These are phyloP conservation scores for Neofusicoccum ribis DNA, from an alignment of 2,329 filamentous ascomycete genomes.

Conservation along the genomic window DNA sequence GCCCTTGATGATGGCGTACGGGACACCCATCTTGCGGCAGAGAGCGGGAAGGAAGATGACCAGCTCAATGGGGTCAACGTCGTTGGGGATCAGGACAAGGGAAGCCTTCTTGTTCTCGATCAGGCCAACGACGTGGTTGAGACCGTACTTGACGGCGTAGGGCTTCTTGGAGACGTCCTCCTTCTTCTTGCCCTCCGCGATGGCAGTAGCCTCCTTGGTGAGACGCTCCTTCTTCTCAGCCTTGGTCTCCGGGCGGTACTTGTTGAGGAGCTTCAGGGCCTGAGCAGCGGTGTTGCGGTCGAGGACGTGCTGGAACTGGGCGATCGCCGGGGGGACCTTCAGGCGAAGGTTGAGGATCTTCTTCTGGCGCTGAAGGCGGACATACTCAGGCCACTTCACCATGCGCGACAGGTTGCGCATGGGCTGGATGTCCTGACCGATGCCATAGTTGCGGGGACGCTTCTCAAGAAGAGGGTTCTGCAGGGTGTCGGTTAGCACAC, in stretches of 20 bases:
- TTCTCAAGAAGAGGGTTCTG: conserved; percentile 99
- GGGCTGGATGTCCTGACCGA: conserved; percentile 98
- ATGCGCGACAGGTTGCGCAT: conserved; percentile 77
- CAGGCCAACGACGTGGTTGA: conserved; percentile 81
- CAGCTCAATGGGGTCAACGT: conserved; percentile 99
- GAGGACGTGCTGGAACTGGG: conserved; percentile 96
- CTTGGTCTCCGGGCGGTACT: conserved; percentile 99
- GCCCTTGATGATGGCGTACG: conserved; percentile 99
- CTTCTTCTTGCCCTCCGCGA: conserved; percentile 99
- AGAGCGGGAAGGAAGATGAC: conserved; percentile 98
- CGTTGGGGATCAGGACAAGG: conserved; percentile 97
- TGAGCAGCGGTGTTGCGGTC: conserved; percentile 71
- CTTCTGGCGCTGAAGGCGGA: conserved; percentile 87
- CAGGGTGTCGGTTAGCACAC: conserved; percentile 1
- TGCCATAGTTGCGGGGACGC: conserved; percentile 94
- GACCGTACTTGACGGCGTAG: conserved; percentile 98
- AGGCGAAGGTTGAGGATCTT: conserved; percentile 98
- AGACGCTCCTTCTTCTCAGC: conserved; percentile 99
- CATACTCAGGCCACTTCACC: conserved; percentile 99
- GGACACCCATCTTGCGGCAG: conserved; percentile 99
- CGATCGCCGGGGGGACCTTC: conserved; percentile 96
- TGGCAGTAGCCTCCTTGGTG: conserved; percentile 94
- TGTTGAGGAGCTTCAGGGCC: conserved; percentile 99
- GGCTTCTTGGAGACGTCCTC: conserved; percentile 99
- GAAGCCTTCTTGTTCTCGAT: conserved; percentile 95